Conservation (phyloP, 768 basidiomycete species). For the Rossbeevera mucosa region DNA sequence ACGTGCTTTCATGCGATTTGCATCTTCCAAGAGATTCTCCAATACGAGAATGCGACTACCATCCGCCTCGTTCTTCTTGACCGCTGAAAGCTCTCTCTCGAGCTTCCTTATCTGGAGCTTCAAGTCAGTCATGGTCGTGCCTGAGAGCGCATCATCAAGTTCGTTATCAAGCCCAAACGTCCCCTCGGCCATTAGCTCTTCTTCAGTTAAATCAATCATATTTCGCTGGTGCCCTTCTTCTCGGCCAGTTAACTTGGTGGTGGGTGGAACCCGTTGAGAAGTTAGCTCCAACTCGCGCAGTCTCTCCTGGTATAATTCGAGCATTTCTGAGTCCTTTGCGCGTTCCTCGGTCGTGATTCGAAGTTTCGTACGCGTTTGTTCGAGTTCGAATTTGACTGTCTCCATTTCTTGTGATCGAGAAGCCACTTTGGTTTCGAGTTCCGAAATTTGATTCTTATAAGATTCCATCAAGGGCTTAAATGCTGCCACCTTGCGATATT, state of each 20-base stretch:
- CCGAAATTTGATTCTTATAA: conserved; percentile 81
- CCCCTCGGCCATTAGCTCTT: conserved; percentile 44
- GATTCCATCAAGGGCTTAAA: conserved; percentile 90
- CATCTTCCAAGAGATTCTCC: conserved; percentile 88
- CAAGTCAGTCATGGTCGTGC: conserved; percentile 87
- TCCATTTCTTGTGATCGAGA: conserved; percentile 67
- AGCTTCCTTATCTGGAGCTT: conserved; percentile 83
- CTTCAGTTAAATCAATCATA: conserved; percentile 38
- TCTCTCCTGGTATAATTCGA: conserved; percentile 87
- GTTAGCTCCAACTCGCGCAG: conserved; percentile 81
- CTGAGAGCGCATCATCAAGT: conserved; percentile 79
- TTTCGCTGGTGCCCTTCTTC: conserved; percentile 16
- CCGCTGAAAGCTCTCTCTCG: conserved; percentile 72
- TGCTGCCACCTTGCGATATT: conserved; percentile 79
- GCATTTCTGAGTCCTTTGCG: conserved; percentile 73
- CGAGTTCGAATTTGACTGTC: conserved; percentile 67
- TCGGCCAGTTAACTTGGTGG: conserved; percentile 22
- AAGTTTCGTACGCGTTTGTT: conserved; percentile 66
- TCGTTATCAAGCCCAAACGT: conserved; percentile 73
- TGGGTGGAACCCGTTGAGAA: conserved; percentile 45
- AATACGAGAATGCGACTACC: conserved; percentile 76
- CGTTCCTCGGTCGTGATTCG: conserved; percentile 68
- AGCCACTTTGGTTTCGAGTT: conserved; percentile 71
- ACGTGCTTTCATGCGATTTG: conserved; percentile 82
- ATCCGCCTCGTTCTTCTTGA: conserved; percentile 71